Conservation (phyloP, 306 rosid species). For the Mimosa pudica region DNA sequence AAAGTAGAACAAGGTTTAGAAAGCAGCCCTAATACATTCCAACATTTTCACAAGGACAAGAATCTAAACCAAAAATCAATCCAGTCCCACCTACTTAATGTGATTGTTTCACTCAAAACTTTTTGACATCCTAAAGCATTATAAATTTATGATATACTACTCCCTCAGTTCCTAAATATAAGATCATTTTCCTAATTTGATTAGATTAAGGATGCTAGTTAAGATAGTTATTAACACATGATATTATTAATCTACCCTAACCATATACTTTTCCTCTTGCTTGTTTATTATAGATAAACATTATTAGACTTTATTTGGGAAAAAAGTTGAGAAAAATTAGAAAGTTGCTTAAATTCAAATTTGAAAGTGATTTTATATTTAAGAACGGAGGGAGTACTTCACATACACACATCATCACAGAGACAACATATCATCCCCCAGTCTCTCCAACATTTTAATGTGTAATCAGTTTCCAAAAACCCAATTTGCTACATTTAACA, state of each 20-base stretch:
- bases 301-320: too few species aligned
- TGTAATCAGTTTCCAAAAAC: background rate
- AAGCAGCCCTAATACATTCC: constrained; percentile 28
- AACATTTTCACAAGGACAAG: constrained; percentile 25
- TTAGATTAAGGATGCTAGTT: too few species aligned
- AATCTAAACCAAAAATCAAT: constrained; percentile 21
- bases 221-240: too few species aligned
- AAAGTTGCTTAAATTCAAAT: too few species aligned
- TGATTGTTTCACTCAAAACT: constrained; percentile 10
- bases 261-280: too few species aligned
- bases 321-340: too few species aligned
- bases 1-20: constrained; percentile 37
- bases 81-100: constrained; percentile 1
- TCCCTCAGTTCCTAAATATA: too few species aligned
- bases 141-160: background rate
- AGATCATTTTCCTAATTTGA: too few species aligned
- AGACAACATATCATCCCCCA: background rate
- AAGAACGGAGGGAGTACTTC: background rate
- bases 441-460: constrained; percentile 7
- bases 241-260: too few species aligned
- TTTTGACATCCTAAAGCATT: constrained; percentile 3
- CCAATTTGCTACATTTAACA: background rate
- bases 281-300: too few species aligned
- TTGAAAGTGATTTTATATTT: too few species aligned
- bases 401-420: background rate